Evolutionary conservation across 352 stramenopile genomes (phyloP).

Genomic region (Globisporangium apiculatum): DNA sequence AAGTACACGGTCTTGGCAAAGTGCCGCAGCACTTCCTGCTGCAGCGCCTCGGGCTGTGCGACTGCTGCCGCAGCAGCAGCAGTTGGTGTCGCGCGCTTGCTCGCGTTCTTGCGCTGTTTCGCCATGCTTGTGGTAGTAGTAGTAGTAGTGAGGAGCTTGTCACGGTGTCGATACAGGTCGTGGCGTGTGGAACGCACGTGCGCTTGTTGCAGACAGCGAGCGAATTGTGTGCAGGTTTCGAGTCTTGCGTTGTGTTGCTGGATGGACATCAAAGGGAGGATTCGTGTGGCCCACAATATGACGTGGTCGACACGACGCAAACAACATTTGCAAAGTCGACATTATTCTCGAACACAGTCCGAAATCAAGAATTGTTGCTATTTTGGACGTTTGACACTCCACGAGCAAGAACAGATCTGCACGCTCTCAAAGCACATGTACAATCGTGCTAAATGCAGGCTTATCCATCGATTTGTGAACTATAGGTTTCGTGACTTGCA

Average conservation of each 20-base stretch:
- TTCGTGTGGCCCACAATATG: neutral
- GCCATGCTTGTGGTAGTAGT: constrained; percentile 3
- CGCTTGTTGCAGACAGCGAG: no score
- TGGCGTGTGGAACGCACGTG: no score
- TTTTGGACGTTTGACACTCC: neutral
- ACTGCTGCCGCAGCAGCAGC: constrained; percentile 4
- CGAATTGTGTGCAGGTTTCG: neutral
- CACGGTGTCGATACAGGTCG: no score
- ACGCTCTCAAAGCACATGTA: neutral
- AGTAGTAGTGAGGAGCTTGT: no score
- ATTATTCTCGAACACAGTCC: constrained; percentile 1
- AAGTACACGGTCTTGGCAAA: constrained; percentile 84
- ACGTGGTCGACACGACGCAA: neutral
- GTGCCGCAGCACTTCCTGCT: constrained; percentile 69
- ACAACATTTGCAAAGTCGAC: neutral
- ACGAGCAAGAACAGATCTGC: neutral
- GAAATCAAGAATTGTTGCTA: neutral
- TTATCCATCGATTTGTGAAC: neutral
- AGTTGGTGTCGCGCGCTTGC: constrained; percentile 7
- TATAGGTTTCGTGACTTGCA: neutral
- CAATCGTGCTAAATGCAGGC: no score
- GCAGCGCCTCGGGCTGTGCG: constrained; percentile 25
- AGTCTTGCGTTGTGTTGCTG: neutral
- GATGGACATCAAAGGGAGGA: neutral
- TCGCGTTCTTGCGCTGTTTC: constrained; percentile 10